These are phyloP conservation scores for Trametes cingulata DNA, from an alignment of 768 basidiomycete genomes.

Conservation along the genomic window DNA sequence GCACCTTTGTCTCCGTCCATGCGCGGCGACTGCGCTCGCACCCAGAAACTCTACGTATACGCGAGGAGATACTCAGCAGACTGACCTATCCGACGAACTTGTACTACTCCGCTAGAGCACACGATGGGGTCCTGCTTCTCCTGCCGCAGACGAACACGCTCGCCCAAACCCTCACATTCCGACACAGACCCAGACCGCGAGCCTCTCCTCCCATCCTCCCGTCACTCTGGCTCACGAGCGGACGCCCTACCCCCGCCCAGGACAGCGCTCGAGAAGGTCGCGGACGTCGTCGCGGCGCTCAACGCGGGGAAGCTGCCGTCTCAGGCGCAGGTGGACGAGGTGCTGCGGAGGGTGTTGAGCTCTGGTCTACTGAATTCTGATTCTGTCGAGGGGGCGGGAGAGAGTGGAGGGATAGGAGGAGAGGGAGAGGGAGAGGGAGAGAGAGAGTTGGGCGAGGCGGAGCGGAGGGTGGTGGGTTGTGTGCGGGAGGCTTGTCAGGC, in stretches of 20 bases:
- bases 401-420: neutral
- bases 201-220: constrained; percentile 20
- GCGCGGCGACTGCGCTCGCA: too few relatives aligned
- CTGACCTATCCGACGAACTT: too few relatives aligned
- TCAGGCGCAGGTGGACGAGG: constrained; percentile 25
- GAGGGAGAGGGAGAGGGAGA: neutral
- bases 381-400: neutral
- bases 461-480: constrained; percentile 5
- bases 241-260: constrained; percentile 12
- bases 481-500: constrained; percentile 18
- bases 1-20: too few relatives aligned
- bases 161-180: neutral
- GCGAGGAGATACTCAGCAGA: too few relatives aligned
- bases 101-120: too few relatives aligned
- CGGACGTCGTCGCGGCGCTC: constrained; percentile 27
- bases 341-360: constrained; percentile 14
- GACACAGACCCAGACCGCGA: constrained; percentile 17
- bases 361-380: constrained; percentile 22
- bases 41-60: too few relatives aligned
- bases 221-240: neutral
- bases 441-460: neutral
- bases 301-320: constrained; percentile 30
- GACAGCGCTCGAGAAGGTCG: constrained; percentile 22
- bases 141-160: constrained; percentile 17
- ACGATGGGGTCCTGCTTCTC: constrained; percentile 27